A percentile compares a stretch with the other conserved stretches of the same genome.
Evolutionary conservation across 2,329 filamentous ascomycete genomes (phyloP).

Genomic region (Arachnopeziza araneosa): DNA sequence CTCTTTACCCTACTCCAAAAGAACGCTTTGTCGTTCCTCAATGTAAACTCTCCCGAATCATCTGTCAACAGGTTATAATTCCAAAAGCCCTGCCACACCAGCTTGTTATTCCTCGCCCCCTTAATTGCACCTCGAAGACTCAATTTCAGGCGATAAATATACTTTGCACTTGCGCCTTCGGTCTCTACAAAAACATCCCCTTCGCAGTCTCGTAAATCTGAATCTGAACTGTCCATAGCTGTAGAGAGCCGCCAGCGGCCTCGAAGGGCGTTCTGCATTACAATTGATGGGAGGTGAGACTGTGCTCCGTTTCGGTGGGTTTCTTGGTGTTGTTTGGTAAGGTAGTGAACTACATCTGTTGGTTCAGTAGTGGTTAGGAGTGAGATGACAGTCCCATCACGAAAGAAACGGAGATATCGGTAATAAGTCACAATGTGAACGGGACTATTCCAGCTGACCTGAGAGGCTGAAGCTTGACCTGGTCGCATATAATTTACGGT

Average conservation of each 20-base stretch:
- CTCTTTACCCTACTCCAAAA: conserved; percentile 63
- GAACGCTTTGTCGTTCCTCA: conserved; percentile 59
- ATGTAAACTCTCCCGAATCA: conserved; percentile 77
- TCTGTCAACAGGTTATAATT: conserved; percentile 86
- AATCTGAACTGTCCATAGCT: conserved; percentile 24
- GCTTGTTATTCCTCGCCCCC: conserved; percentile 72
- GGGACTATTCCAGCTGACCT: conserved; percentile 70
- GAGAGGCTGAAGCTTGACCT: conserved; percentile 66
- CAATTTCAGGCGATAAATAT: conserved; percentile 80
- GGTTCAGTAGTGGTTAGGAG: conserved; percentile 79
- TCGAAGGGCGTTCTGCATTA: conserved; percentile 64
- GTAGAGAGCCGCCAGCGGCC: conserved; percentile 58
- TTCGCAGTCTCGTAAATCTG: conserved; percentile 42
- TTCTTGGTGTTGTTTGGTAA: conserved; percentile 64
- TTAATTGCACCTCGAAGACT: conserved; percentile 59
- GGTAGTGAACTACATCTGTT: conserved; percentile 76
- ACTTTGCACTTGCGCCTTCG: conserved; percentile 71
- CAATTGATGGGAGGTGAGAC: conserved; percentile 39
- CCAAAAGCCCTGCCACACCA: conserved; percentile 85
- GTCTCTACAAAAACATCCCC: conserved; percentile 79
- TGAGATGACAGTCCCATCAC: conserved; percentile 77
- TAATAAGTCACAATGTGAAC: conserved; percentile 98
- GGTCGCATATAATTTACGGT: conserved; percentile 92
- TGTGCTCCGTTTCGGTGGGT: conserved; percentile 19
- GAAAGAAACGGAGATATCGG: conserved; percentile 91